These are phyloP conservation scores for Globisporangium takayamanum DNA, from an alignment of 352 stramenopile species.

Conservation along the genomic window DNA sequence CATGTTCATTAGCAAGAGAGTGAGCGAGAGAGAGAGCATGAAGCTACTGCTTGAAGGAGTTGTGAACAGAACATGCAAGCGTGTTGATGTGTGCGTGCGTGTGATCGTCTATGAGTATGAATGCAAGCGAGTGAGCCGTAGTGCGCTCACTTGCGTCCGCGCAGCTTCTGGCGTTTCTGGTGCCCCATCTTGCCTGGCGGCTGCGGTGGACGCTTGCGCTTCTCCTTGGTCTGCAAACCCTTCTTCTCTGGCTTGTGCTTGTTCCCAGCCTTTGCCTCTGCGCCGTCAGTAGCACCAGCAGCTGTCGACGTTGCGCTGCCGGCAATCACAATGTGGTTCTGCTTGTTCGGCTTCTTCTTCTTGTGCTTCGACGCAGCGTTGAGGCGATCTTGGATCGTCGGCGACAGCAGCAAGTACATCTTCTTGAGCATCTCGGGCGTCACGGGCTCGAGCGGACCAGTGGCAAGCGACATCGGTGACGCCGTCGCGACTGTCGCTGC, in stretches of 20 bases:
- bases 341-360: slow-evolving; percentile 22
- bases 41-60: no score
- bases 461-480: neutral
- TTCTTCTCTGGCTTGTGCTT: slow-evolving; percentile 14
- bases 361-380: slow-evolving; percentile 44
- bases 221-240: slow-evolving; percentile 19
- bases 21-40: no score
- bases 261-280: slow-evolving; percentile 1
- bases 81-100: no score
- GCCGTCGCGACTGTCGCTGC: slow-evolving; percentile 8
- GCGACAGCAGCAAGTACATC: slow-evolving; percentile 58
- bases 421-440: slow-evolving; percentile 59
- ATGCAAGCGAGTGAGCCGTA: no score
- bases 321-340: slow-evolving; percentile 11
- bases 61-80: no score
- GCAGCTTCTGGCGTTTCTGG: slow-evolving; percentile 20
- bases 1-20: no score
- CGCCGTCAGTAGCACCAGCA: neutral
- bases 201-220: slow-evolving; percentile 14
- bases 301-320: neutral
- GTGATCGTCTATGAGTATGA: no score
- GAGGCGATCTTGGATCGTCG: slow-evolving; percentile 48
- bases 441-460: slow-evolving; percentile 26
- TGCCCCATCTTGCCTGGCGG: slow-evolving; percentile 16
- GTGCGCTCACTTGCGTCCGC: slow-evolving; percentile 3